Base-by-base conservation (phyloP, 192 early-diverging fungal genomes). In the Coemansia sp. region DNA sequence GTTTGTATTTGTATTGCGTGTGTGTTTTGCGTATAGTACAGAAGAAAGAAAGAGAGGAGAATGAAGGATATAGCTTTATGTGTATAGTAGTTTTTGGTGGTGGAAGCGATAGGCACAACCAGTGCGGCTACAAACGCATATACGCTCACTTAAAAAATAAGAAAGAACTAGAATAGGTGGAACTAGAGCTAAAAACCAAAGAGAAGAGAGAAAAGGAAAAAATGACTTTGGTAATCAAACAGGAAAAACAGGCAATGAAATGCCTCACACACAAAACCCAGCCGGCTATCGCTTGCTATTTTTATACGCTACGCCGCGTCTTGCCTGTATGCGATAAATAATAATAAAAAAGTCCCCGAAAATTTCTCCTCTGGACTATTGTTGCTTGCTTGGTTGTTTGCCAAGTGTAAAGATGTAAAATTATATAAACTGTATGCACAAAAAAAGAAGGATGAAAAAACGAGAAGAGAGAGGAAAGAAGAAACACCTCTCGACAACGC, bases 211-310 rank as follows among this genome's bases (percentile, higher is more conserved):
- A 43, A 47, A 45, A 24, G 38, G 22, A 54, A 8, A 40, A 27
- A 55, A 23, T 11, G 11, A n/a, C n/a, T 33, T 30, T 6, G 21
- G 23, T n/a, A 22, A 44, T 37, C 37, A 39, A 23, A 41, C 27
- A 48, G 34, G 52, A 40, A 38, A 56, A 30, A 30, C 27, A 30
- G 27, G 27, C 27, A 30, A 30, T 5, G 27, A 30, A n/a, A 30
- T 30, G 27, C 27, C 7, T 30, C 27, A 2, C 27, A n/a, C n/a
- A n/a, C 12, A 33, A 22, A 59, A 59, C 18, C 12, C 30, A 19
- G 22, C 19, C 58, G 23, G 30, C 41, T 52, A 22, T 53, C 27
- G 24, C 52, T 53, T 22, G n/a, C 34, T 53, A 24, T 33, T 55
- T 40, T 55, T 40, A 40, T 55, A 12, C 39, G 7, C 18, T 22